Conservation (phyloP, 2,329 filamentous ascomycete genomes). For the Hortaea sp. region DNA sequence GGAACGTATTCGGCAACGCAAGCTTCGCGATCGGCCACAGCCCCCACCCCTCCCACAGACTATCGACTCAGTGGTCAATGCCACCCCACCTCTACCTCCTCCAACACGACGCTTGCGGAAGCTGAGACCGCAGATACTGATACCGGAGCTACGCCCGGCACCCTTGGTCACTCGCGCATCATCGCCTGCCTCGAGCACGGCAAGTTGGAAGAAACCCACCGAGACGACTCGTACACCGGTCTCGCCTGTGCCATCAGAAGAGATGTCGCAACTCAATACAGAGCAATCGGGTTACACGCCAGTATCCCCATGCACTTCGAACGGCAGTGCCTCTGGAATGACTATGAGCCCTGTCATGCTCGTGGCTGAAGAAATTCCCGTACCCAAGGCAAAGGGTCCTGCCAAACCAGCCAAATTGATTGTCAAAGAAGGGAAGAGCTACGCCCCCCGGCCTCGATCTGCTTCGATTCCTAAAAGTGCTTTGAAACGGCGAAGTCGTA, state of each 20-base stretch:
- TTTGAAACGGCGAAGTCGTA: constrained; percentile 13
- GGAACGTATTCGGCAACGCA: constrained; percentile 23
- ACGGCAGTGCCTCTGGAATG: constrained; percentile 7
- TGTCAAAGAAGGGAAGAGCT: constrained; percentile 17
- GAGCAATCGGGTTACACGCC: constrained; percentile 17
- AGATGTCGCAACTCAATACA: constrained; percentile 10
- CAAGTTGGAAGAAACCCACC: constrained; percentile 20
- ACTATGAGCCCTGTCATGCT: constrained; percentile 25
- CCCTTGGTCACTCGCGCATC: constrained; percentile 16
- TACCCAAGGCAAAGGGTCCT: constrained; percentile 15
- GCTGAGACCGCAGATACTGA: constrained; percentile 21
- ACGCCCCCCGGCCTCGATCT: constrained; percentile 22
- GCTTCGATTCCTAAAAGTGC: constrained; percentile 18
- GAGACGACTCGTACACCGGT: constrained; percentile 19
- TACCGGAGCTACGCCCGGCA: constrained; percentile 16
- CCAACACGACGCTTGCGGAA: constrained; percentile 17
- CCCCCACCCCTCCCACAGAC: constrained; percentile 6
- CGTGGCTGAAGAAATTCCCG: constrained; percentile 24
- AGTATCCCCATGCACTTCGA: constrained; percentile 15
- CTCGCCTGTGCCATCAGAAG: constrained; percentile 18
- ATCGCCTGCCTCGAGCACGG: constrained; percentile 19
- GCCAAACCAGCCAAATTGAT: constrained; percentile 21
- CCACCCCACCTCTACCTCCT: constrained; percentile 8
- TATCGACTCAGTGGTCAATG: constrained; percentile 19
- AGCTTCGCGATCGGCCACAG: constrained; percentile 22